phyloP scores from a whole-genome alignment of 1,284 basidiomycete genomes.

The Neotropicomus parvogracilis region DNA sequence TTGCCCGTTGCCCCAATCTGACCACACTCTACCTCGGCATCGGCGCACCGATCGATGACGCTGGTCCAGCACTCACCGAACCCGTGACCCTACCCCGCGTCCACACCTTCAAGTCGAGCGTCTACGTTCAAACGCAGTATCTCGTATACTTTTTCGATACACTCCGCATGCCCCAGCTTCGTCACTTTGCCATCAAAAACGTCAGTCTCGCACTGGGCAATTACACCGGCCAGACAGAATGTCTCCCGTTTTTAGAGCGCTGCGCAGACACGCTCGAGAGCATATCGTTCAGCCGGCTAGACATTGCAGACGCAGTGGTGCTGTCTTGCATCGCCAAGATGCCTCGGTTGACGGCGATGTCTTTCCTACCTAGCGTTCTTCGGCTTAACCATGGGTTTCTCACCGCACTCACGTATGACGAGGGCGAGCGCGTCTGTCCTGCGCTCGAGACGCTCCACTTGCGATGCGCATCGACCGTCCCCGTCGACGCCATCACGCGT shows the following conservation, averaged over 20 bases:
- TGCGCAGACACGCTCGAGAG: slow-evolving; percentile 32
- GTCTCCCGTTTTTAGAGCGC: slow-evolving; percentile 23
- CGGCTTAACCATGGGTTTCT: slow-evolving; percentile 32
- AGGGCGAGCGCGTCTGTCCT: slow-evolving; percentile 20
- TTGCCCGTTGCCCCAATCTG: slow-evolving; percentile 28
- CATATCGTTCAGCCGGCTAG: slow-evolving; percentile 23
- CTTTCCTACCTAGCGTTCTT: slow-evolving; percentile 26
- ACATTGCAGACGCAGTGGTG: slow-evolving; percentile 23
- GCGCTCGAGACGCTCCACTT: slow-evolving; percentile 26
- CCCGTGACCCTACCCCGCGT: slow-evolving; percentile 28
- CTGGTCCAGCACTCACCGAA: slow-evolving; percentile 10
- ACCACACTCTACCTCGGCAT: slow-evolving; percentile 28
- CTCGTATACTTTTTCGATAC: slow-evolving; percentile 26
- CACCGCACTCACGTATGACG: slow-evolving; percentile 16
- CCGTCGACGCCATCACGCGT: slow-evolving; percentile 22
- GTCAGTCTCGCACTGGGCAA: slow-evolving; percentile 29
- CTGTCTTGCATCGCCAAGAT: slow-evolving; percentile 25
- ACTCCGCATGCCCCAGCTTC: slow-evolving; percentile 25
- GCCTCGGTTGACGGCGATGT: slow-evolving; percentile 17
- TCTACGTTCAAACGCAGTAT: slow-evolving; percentile 31
- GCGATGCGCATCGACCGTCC: slow-evolving; percentile 25
- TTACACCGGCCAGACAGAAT: slow-evolving; percentile 29
- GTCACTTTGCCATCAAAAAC: slow-evolving; percentile 27
- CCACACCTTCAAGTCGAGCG: slow-evolving; percentile 26
- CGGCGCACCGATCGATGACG: slow-evolving; percentile 17